Percentiles rank a stretch among this genome's conserved stretches.
Conservation (phyloP, 768 basidiomycete genomes). For the Rhodotorula babjevae region DNA sequence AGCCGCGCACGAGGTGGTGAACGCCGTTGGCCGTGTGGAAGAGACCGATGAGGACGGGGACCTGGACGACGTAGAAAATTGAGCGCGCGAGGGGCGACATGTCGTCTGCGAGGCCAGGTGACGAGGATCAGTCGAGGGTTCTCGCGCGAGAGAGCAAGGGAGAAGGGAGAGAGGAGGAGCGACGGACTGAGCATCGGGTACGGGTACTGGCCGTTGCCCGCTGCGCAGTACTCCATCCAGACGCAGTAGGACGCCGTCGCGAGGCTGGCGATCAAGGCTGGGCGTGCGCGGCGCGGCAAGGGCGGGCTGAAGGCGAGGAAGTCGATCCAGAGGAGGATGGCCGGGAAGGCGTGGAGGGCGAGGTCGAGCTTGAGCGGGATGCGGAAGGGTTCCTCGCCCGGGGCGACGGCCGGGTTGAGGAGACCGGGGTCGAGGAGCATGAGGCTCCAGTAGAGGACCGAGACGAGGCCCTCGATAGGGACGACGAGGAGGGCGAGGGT, state of each 20-base stretch:
- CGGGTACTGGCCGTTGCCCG: conserved; percentile 23
- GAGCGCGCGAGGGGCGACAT: conserved; percentile 16
- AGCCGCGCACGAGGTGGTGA: conserved; percentile 7
- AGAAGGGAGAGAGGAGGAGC: too few relatives aligned
- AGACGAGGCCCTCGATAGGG: conserved; percentile 38
- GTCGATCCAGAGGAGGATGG: conserved; percentile 39
- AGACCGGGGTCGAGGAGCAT: conserved; percentile 34
- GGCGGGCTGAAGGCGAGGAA: conserved; percentile 40
- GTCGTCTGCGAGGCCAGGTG: not conserved
- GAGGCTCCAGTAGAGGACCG: conserved; percentile 39
- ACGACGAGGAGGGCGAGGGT: conserved; percentile 23
- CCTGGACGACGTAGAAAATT: conserved; percentile 28
- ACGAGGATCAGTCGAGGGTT: not conserved
- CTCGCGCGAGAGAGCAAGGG: too few relatives aligned
- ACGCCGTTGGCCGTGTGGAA: conserved; percentile 27
- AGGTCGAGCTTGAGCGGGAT: conserved; percentile 32
- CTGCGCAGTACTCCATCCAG: conserved; percentile 38
- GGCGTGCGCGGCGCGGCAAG: conserved; percentile 30
- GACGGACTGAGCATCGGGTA: conserved; percentile 38
- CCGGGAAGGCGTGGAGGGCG: conserved; percentile 32
- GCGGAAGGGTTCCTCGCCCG: conserved; percentile 33
- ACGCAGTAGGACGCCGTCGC: conserved; percentile 12
- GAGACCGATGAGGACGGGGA: conserved; percentile 32
- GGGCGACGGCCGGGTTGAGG: conserved; percentile 28
- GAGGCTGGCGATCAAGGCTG: conserved; percentile 12